Conservation (phyloP, 2,329 filamentous ascomycete genomes). For the Plenodomus lindquistii region DNA sequence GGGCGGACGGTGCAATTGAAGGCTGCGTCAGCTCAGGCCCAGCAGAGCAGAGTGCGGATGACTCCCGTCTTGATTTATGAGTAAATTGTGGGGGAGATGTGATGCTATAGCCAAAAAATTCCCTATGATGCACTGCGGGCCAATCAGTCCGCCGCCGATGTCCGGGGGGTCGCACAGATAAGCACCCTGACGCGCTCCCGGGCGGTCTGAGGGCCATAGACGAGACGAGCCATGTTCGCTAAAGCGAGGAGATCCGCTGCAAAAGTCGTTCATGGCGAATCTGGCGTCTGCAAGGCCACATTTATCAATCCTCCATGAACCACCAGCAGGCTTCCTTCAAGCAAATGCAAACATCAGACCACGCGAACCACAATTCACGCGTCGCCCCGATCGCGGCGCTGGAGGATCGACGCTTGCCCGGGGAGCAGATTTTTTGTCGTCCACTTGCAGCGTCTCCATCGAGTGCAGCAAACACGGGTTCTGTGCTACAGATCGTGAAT, state of each 20-base stretch:
- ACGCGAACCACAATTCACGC: constrained; percentile 3
- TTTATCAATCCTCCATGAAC: not conserved
- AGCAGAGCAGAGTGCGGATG: constrained; percentile 29
- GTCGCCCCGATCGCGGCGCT: constrained; percentile 23
- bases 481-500: not conserved
- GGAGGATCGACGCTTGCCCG: constrained; percentile 18
- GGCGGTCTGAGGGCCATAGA: not conserved
- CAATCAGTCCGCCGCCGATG: constrained; percentile 38
- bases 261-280: not conserved
- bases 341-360: constrained; percentile 1
- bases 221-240: not conserved
- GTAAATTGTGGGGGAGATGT: constrained; percentile 37
- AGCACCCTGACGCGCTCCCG: constrained; percentile 22
- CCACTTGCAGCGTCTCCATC: constrained; percentile 6
- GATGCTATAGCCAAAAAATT: constrained; percentile 38
- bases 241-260: not conserved
- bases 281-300: not conserved
- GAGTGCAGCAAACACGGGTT: not conserved
- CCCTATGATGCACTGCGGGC: constrained; percentile 28
- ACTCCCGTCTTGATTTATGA: constrained; percentile 34
- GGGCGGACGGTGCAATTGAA: constrained; percentile 33
- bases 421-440: constrained; percentile 29
- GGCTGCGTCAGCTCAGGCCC: constrained; percentile 34
- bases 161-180: constrained; percentile 23
- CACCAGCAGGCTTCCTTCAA: not conserved